Base-by-base conservation (phyloP, 2,329 filamentous ascomycete species). In the Amylocarpus encephaloides region DNA sequence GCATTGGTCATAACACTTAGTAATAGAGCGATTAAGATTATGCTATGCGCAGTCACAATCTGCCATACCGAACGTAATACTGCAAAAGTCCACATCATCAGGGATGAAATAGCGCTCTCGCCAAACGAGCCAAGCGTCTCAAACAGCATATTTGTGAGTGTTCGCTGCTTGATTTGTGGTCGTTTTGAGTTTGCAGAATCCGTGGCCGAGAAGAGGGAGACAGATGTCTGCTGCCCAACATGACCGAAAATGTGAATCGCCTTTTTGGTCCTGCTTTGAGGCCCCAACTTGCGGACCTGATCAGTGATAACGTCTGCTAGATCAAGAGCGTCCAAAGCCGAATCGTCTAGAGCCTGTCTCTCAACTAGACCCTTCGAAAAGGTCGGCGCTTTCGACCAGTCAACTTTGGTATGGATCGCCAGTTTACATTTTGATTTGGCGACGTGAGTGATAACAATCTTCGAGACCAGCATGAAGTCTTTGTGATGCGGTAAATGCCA, bases 351-450 rank as follows among this genome's bases (percentile, higher is more conserved):
- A 13, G 91, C 92, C 69, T 85, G 80, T 6, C 78, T 72, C 66
- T 84, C 79, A n/a, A 85, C 74, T 49, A 85, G 66, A 43, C 73
- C 76, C 66, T 79, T 81, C 13, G 76, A 77, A 38, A 84, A 70
- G 0, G 76, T 61, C 10, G 83, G 83, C 48, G 79, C 73, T 57
- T 82, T 85, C 22, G 81, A 77, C 93, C 93, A 97, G 59, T 89
- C 86, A n/a, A 95, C 81, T 62, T 85, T 86, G 47, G 84, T 87
- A 69, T 88, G 95, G 39, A 97, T 80, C 22, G 90, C 86, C 49
- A 98, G 79, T 70, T 93, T 96, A 68, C 89, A 95, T 67, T 86
- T 90, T 11, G 88, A 90, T 70, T 97, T 97, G 46, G 89, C 83
- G 53, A 92, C 78, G 64, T 97, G 89, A 2, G 93, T 96, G 55